phyloP scores from a whole-genome alignment of 139 green algal genomes.

The Gonium pectorale region DNA sequence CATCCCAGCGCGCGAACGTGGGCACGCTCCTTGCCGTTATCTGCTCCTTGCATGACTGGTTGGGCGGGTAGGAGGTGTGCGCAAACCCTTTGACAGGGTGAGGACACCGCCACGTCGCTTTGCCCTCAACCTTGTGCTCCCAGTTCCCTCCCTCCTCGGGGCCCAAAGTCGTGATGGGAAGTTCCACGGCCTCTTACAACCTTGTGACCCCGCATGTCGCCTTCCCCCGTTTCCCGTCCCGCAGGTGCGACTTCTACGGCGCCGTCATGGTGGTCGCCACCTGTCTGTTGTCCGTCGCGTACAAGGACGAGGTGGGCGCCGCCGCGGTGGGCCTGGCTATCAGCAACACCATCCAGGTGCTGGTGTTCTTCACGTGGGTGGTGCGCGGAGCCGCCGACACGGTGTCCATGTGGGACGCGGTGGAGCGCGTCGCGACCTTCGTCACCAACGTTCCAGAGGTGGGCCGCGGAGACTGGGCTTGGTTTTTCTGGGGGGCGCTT shows the following conservation, averaged over 20 bases:
- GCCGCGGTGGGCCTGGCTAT: conserved; percentile 73
- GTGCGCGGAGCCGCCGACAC: conserved; percentile 72
- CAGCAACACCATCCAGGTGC: conserved; percentile 78
- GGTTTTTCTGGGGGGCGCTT: no score
- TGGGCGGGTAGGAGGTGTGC: no score
- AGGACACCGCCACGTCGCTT: no score
- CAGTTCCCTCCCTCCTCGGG: no score
- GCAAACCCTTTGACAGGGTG: no score
- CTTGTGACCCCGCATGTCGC: no score
- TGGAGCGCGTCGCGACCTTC: conserved; percentile 70
- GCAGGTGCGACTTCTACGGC: conserved; percentile 74
- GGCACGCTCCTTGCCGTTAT: no score
- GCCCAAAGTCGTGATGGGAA: no score
- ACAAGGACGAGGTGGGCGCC: conserved; percentile 54
- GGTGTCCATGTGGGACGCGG: conserved; percentile 73
- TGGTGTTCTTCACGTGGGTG: conserved; percentile 81
- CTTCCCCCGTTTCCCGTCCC: no score
- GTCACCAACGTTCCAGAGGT: conserved; percentile 55
- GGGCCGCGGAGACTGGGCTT: not conserved
- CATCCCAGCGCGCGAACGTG: no score
- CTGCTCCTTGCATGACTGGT: not conserved
- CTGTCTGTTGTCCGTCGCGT: conserved; percentile 64
- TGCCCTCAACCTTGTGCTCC: no score
- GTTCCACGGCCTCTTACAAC: no score
- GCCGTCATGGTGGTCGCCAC: conserved; percentile 72